Evolutionary conservation across 352 stramenopile genomes (phyloP), one percentile per base, ranked within the genome.

Genomic region (Globisporangium canariense): DNA sequence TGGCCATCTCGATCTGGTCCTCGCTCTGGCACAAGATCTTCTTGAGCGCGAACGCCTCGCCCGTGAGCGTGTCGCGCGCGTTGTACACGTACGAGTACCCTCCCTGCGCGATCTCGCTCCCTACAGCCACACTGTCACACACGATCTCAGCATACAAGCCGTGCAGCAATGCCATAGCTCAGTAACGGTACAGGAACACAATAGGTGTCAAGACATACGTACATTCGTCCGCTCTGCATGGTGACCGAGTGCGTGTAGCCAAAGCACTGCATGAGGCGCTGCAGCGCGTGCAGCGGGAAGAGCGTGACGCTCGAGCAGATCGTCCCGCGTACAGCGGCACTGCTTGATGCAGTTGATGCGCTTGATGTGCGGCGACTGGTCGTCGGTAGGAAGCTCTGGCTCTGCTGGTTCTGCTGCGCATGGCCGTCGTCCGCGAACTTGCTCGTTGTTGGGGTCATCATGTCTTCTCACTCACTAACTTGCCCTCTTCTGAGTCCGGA

Each of bases 51-150:
- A 94, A 96, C 46, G 71, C 59, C 49, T 94, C 82, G 22, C 89
- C 83, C 14, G 86, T 94, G 38, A 75, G 58, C 10, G 81, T 73
- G 59, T 97, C 86, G 45, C 76, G 76, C 6, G 86, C 84, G 40
- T 75, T 76, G 68, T 92, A 96, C 41, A 97, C 90, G 58, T 89
- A 94, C 43, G 87, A 94, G 69, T 91, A 96, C 1, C 86, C 90
- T 50, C 90, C 89, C 71, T 97, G 88, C 4, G 90, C 86, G 51
- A 97, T 78, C 67, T 93, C 85, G 0, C 62, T 70, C 18, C 80
- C 70, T 14, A 92, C 69, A 4, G 69, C 66, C 16, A 95, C 76
- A 1, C 84, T 93, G 40, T 55, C 13, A 2, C 41, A 5, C 16
- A 45, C 22, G 1, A 18, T 38, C 6, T 20, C 11, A 28, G 30